A percentile compares a stretch with the other conserved stretches of the same genome.
Conservation (phyloP, 148 eudicot species). For the Nepenthes gracilis region DNA sequence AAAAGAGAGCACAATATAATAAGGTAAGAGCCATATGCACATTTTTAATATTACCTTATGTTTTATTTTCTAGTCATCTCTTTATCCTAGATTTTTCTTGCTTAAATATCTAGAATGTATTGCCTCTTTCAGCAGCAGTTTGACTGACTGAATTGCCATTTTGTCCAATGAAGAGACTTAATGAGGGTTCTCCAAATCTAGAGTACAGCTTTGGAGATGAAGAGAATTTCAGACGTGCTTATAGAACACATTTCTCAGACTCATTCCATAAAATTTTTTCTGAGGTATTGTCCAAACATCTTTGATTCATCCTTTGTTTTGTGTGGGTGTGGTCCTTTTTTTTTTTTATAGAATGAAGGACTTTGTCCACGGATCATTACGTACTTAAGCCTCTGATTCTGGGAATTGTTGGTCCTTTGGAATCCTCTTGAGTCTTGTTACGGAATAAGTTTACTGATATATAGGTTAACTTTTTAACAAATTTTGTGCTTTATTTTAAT, state of each 20-base stretch:
- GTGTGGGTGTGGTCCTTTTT: neutral
- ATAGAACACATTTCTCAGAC: constrained; percentile 49
- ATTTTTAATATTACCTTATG: neutral
- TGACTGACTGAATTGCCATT: neutral
- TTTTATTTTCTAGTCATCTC: too few species aligned
- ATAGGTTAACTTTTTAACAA: too few species aligned
- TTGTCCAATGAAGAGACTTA: constrained; percentile 23
- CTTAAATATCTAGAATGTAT: too few species aligned
- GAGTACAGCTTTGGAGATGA: constrained; percentile 35
- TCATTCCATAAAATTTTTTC: constrained; percentile 84
- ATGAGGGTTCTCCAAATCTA: constrained; percentile 36
- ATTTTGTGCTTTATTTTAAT: constrained; percentile 1
- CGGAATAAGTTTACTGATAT: too few species aligned
- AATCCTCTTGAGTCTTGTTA: neutral
- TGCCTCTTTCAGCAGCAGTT: too few species aligned
- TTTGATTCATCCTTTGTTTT: neutral
- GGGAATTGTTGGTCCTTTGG: neutral
- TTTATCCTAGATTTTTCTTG: too few species aligned
- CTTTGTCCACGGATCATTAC: neutral
- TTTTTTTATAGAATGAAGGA: neutral
- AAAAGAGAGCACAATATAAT: constrained; percentile 76
- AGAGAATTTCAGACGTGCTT: constrained; percentile 42
- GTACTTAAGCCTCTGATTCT: neutral
- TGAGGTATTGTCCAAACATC: constrained; percentile 49
- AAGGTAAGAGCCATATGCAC: constrained; percentile 33